phyloP scores from a whole-genome alignment of 148 eudicot genomes.

The Tetragonia tetragonoides region DNA sequence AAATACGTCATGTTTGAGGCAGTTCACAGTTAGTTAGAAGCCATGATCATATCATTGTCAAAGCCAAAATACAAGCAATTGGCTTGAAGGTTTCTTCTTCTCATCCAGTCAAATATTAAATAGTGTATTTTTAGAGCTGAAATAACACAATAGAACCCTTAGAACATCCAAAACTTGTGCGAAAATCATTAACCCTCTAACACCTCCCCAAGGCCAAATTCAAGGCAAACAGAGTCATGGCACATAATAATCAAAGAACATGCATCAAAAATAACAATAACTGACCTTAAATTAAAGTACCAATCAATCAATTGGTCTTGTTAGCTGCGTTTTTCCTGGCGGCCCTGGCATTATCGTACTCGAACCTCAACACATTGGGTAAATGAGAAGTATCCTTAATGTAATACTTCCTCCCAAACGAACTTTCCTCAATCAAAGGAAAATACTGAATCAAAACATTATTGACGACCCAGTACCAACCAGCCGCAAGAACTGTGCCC shows the following conservation, averaged over 20 bases:
- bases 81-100: too few relatives aligned
- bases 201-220: too few relatives aligned
- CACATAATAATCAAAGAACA: background rate
- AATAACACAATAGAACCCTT: too few relatives aligned
- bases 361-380: constrained; percentile 77
- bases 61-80: too few relatives aligned
- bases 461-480: constrained; percentile 78
- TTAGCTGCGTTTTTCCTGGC: constrained; percentile 42
- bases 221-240: too few relatives aligned
- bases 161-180: too few relatives aligned
- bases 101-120: too few relatives aligned
- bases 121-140: too few relatives aligned
- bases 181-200: too few relatives aligned
- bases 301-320: constrained; percentile 34
- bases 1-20: too few relatives aligned
- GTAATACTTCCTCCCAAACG: constrained; percentile 62
- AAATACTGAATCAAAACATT: constrained; percentile 38
- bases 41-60: too few relatives aligned
- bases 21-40: too few relatives aligned
- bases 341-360: constrained; percentile 78
- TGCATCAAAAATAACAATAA: background rate
- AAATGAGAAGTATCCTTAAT: constrained; percentile 92
- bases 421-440: constrained; percentile 73
- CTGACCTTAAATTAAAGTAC: background rate
- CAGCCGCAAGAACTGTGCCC: constrained; percentile 54